Evolutionary conservation across 2,329 filamentous ascomycete species (phyloP), one percentile per base, ranked within the genome.

Genomic region (Fusarium sororula): DNA sequence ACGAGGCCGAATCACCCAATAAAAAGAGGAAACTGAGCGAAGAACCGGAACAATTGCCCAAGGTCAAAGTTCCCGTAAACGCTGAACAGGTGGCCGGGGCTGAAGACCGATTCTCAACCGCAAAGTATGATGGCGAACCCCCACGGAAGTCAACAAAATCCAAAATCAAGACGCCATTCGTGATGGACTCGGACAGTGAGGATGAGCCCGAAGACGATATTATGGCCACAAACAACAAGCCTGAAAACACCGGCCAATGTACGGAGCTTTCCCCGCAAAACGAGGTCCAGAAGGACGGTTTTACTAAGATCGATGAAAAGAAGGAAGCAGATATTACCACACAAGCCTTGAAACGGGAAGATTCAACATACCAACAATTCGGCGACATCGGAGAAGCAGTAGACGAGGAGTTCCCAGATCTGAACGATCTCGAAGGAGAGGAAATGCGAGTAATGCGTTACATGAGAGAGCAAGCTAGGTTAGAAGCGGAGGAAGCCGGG

Each of bases 381-480:
- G 77, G 80, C 28, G 80, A 83, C 22, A 68, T 83, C 38, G 83
- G 81, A 44, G 78, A 79, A 7, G 76, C 80, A 63, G 77, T 67
- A 60, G 84, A 84, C 50, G 76, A 92, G 75, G 90, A 93, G 75
- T 89, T 91, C 24, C 89, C 91, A 72, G 83, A 86, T 37, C 80
- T 86, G 39, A 84, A 86, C 51, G 80, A 82, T 3, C 84, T 86
- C 41, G 87, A 87, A 76, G 91, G 91, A 44, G 90, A 93, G 77
- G 91, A 93, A 79, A 88, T 87, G 72, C 84, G 90, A 54, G 90
- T 91, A 77, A 89, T 90, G 82, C 86, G 88, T 54, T 95, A 90
- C 81, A 94, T 95, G 91, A 90, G 91, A 77, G 92, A 94, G 79
- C 94, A 96, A 80, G 90, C 90, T 48, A 87, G 89, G 17, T 84